Evolutionary conservation across 352 stramenopile species (phyloP).

Genomic region (Phytopythium delawarense): DNA sequence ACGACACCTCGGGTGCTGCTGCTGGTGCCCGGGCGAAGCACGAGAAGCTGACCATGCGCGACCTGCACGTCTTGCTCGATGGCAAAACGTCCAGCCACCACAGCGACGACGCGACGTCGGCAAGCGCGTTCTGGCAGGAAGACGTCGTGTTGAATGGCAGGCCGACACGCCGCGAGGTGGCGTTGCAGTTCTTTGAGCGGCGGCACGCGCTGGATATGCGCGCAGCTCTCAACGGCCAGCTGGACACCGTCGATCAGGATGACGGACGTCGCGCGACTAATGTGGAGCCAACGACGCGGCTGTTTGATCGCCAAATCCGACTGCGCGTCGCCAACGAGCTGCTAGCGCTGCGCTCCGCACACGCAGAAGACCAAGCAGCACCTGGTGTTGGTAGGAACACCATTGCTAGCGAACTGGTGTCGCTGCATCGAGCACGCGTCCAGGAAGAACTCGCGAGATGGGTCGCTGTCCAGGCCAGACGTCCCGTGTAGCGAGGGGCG

Average conservation of each 20-base stretch:
- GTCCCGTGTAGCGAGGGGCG: background rate
- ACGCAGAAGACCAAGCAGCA: background rate
- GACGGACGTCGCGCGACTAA: background rate
- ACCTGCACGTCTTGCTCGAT: constrained; percentile 41
- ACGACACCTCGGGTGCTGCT: constrained; percentile 26
- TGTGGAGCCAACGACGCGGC: constrained; percentile 14
- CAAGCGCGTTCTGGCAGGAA: constrained; percentile 39
- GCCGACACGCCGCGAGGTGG: constrained; percentile 20
- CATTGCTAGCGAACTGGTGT: constrained; percentile 11
- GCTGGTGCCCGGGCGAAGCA: constrained; percentile 42
- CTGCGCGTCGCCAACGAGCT: constrained; percentile 22
- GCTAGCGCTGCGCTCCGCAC: constrained; percentile 8
- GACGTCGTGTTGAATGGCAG: constrained; percentile 36
- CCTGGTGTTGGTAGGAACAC: too few species aligned
- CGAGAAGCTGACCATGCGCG: constrained; percentile 48
- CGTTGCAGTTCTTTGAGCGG: constrained; percentile 32
- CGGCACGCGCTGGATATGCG: constrained; percentile 28
- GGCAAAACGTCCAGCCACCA: constrained; percentile 7
- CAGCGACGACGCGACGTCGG: background rate
- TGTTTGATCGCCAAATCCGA: constrained; percentile 25
- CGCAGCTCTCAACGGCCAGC: constrained; percentile 6
- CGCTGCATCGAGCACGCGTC: constrained; percentile 14
- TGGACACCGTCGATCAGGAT: background rate
- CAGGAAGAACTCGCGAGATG: constrained; percentile 14
- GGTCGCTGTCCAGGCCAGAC: background rate